Percentiles rank a stretch among this genome's conserved stretches.
phyloP scores from a whole-genome alignment of 192 early-diverging fungal genomes.

The Coemansia sp. region DNA sequence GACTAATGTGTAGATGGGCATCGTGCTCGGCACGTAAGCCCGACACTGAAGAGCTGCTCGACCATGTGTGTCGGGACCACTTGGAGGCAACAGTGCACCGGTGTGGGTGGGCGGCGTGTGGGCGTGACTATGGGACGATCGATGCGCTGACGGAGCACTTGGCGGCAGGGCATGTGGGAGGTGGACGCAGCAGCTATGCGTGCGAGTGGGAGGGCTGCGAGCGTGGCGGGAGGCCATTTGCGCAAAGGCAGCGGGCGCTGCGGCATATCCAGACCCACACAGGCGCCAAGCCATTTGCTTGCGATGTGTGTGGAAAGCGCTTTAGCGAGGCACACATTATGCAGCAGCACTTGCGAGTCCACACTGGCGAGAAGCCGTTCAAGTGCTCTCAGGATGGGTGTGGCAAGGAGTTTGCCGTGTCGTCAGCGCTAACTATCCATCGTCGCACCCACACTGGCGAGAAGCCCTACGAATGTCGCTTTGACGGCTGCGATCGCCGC shows the following conservation, averaged over 20 bases:
- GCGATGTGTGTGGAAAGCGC: conserved; percentile 69
- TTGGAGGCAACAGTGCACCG: conserved; percentile 55
- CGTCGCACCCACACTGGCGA: conserved; percentile 69
- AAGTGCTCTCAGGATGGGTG: conserved; percentile 64
- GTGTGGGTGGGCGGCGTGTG: conserved; percentile 74
- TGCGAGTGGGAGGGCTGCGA: conserved; percentile 56
- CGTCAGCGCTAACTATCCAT: conserved; percentile 69
- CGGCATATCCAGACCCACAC: conserved; percentile 85
- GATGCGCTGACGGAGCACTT: conserved; percentile 46
- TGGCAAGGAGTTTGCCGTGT: conserved; percentile 65
- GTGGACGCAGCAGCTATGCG: conserved; percentile 46
- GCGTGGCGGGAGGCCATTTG: conserved; percentile 65
- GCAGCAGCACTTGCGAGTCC: conserved; percentile 73
- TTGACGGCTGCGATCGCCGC: conserved; percentile 39
- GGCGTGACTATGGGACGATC: conserved; percentile 29
- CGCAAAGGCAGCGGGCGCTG: conserved; percentile 68
- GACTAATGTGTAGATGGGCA: conserved; percentile 60
- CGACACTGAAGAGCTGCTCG: conserved; percentile 57
- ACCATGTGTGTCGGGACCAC: conserved; percentile 63
- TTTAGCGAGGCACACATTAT: conserved; percentile 81
- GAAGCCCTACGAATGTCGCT: conserved; percentile 65
- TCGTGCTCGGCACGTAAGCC: conserved; percentile 55
- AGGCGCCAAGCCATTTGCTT: conserved; percentile 79
- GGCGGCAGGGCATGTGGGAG: conserved; percentile 40
- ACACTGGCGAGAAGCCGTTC: conserved; percentile 76